phyloP scores from a whole-genome alignment of 164 flowering plant genomes.

The Vitis vinifera region DNA sequence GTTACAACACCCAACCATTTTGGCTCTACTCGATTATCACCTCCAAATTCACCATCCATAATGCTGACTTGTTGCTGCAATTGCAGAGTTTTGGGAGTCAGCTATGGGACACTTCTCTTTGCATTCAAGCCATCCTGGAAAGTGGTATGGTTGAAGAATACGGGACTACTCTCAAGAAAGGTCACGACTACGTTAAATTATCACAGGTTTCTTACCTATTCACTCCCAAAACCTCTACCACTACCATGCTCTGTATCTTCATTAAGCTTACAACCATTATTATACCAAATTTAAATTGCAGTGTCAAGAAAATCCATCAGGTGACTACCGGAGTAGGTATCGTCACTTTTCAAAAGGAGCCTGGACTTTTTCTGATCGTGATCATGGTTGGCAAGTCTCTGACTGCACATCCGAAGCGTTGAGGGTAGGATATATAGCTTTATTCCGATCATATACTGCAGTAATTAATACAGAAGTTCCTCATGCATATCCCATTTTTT shows the following conservation, averaged over 20 bases:
- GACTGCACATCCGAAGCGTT: conserved; percentile 66
- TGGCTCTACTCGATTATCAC: neutral
- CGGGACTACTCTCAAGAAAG: conserved; percentile 28
- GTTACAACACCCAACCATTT: too few species aligned
- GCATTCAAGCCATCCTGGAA: conserved; percentile 37
- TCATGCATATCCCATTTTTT: neutral
- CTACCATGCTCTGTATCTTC: neutral
- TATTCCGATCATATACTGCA: neutral
- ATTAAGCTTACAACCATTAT: neutral
- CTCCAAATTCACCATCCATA: too few species aligned
- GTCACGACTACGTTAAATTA: conserved; percentile 34
- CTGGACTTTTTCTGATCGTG: conserved; percentile 63
- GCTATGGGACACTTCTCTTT: conserved; percentile 36
- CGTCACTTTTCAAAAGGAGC: conserved; percentile 63
- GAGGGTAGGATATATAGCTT: conserved; percentile 28
- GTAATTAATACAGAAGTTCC: neutral
- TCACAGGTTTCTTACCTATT: conserved; percentile 29
- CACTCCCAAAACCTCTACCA: too few species aligned
- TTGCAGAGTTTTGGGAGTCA: conserved; percentile 45
- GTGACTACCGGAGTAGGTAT: conserved; percentile 46
- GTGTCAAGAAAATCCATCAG: conserved; percentile 54
- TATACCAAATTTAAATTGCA: neutral
- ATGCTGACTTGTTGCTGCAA: conserved; percentile 20
- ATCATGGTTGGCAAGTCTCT: conserved; percentile 74
- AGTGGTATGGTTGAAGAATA: conserved; percentile 30